Conservation (phyloP, 179 eudicot genomes). For the Sideroxylon spinosum region DNA sequence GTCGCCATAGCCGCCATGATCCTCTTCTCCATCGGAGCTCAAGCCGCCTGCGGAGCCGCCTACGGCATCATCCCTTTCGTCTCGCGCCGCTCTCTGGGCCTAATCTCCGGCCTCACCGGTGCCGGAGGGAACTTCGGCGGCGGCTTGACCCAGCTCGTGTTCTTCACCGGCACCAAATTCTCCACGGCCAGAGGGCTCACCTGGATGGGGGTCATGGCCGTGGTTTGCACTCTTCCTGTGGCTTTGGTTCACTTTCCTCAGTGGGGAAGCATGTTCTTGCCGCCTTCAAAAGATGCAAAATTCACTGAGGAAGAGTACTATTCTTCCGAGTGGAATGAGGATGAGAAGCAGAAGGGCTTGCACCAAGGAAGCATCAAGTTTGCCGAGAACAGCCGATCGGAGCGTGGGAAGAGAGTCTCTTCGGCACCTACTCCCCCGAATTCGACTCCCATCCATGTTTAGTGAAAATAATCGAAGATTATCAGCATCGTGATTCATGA, state of each 20-base stretch:
- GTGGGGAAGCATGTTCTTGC: slow-evolving; percentile 53
- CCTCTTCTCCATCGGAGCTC: slow-evolving; percentile 40
- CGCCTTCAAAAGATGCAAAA: slow-evolving; percentile 30
- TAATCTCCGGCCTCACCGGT: slow-evolving; percentile 47
- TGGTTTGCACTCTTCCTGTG: slow-evolving; percentile 41
- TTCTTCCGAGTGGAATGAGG: slow-evolving; percentile 32
- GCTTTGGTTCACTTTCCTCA: slow-evolving; percentile 44
- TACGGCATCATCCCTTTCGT: slow-evolving; percentile 44
- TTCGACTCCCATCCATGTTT: slow-evolving; percentile 31
- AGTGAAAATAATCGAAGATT: not conserved
- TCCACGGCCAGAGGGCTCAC: slow-evolving; percentile 31
- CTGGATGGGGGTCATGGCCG: slow-evolving; percentile 41
- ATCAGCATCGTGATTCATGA: no score
- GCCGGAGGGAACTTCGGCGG: slow-evolving; percentile 53
- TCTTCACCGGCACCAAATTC: slow-evolving; percentile 34
- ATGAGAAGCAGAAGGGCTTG: slow-evolving; percentile 41
- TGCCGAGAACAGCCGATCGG: slow-evolving; percentile 44
- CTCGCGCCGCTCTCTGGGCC: slow-evolving; percentile 39
- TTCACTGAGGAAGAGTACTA: slow-evolving; percentile 42
- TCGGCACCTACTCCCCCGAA: slow-evolving; percentile 36
- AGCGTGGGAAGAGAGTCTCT: slow-evolving; percentile 27
- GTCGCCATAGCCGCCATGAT: slow-evolving; percentile 27
- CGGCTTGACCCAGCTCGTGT: slow-evolving; percentile 40
- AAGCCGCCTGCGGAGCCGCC: slow-evolving; percentile 49
- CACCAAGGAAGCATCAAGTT: slow-evolving; percentile 42